phyloP scores from a whole-genome alignment of 139 green algal species.

The Limnomonas spitsbergensis region DNA sequence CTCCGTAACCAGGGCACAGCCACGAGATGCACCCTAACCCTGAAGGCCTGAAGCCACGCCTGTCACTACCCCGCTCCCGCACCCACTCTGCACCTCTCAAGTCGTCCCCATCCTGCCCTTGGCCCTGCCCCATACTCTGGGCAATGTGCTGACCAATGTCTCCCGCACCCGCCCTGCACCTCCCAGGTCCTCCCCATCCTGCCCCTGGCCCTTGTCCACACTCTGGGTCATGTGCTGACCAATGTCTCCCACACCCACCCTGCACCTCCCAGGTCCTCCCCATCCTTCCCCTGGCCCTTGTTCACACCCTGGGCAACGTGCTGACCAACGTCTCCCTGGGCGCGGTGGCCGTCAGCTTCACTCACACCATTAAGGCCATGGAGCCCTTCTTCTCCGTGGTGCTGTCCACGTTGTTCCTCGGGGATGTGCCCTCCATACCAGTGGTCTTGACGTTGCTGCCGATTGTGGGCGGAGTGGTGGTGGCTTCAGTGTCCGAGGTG shows the following conservation, averaged over 20 bases:
- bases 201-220: slow-evolving; percentile 91
- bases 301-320: slow-evolving; percentile 95
- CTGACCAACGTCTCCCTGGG: slow-evolving; percentile 96
- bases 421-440: slow-evolving; percentile 27
- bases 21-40: no score
- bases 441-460: slow-evolving; percentile 81
- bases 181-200: slow-evolving; percentile 49
- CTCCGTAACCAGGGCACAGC: no score
- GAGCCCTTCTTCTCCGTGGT: slow-evolving; percentile 95
- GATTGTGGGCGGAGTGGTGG: slow-evolving; percentile 86
- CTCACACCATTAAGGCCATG: slow-evolving; percentile 98
- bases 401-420: slow-evolving; percentile 79
- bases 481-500: slow-evolving; percentile 81
- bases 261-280: not conserved
- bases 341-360: slow-evolving; percentile 96
- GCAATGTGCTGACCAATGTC: slow-evolving; percentile 97
- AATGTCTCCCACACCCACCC: no score
- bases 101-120: slow-evolving; percentile 71
- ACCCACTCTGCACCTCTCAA: not conserved
- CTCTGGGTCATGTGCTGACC: slow-evolving; percentile 94
- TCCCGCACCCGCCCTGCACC: not conserved
- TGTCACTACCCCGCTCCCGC: no score
- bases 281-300: slow-evolving; percentile 87
- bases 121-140: slow-evolving; percentile 89
- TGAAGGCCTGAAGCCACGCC: no score